Percentiles rank a stretch among this genome's conserved stretches.
These are phyloP conservation scores for Acer saccharum DNA, from an alignment of 345 rosid genomes.

Conservation along the genomic window DNA sequence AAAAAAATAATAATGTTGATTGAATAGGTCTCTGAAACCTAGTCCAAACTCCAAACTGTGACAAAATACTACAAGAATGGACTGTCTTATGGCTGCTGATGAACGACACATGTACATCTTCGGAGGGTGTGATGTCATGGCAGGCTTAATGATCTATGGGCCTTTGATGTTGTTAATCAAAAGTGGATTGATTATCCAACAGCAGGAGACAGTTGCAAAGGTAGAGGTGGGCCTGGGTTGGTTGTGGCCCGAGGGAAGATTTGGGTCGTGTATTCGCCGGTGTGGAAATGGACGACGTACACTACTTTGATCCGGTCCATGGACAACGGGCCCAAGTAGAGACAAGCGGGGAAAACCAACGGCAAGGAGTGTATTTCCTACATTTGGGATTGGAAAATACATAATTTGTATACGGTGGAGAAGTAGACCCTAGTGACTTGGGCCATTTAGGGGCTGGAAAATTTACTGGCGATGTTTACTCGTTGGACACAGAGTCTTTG, in stretches of 20 bases:
- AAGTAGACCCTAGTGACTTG: slow-evolving; percentile 82
- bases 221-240: slow-evolving; percentile 84
- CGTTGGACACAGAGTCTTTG: slow-evolving; percentile 59
- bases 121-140: slow-evolving; percentile 87
- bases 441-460: slow-evolving; percentile 92
- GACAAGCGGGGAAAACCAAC: slow-evolving; percentile 73
- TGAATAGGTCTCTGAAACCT: too few relatives aligned
- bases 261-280: slow-evolving; percentile 86
- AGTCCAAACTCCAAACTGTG: too few relatives aligned
- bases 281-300: slow-evolving; percentile 68
- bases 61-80: too few relatives aligned
- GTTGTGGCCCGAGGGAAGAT: slow-evolving; percentile 61
- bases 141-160: slow-evolving; percentile 87
- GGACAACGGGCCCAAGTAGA: slow-evolving; percentile 66
- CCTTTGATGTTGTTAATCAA: slow-evolving; percentile 52
- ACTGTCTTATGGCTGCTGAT: slow-evolving; percentile 62
- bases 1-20: too few relatives aligned
- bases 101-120: slow-evolving; percentile 62
- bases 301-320: slow-evolving; percentile 55
- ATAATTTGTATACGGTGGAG: slow-evolving; percentile 73
- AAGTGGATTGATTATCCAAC: slow-evolving; percentile 62
- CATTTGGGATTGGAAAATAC: slow-evolving; percentile 60
- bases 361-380: slow-evolving; percentile 74
- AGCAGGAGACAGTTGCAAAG: slow-evolving; percentile 62
- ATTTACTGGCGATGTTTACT: slow-evolving; percentile 59